Base-by-base conservation (phyloP, 495 filamentous ascomycete genomes). In the Lindgomyces ingoldianus region DNA sequence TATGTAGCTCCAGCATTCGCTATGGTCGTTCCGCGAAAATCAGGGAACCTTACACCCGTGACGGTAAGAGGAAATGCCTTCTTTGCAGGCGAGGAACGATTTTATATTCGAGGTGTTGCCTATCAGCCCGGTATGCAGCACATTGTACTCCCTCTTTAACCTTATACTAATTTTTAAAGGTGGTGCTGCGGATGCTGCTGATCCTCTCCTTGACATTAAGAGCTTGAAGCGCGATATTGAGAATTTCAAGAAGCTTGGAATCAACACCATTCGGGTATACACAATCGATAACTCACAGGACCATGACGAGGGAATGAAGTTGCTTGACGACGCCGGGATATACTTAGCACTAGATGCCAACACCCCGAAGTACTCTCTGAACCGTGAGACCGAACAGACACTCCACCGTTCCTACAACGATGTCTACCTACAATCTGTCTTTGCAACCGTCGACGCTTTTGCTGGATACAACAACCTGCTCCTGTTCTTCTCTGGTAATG, bases 401-500 rank as follows among this genome's bases (percentile, higher is more conserved):
- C 52, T 57, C 25, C 58, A 63, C 58, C 74, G 76, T 2, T 96
- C 93, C 8, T 98, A 98, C 86, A 98, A 96, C 74, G 83, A 86
- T 52, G 84, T 85, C 49, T 98, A 98, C 73, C 84, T 96, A 22
- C 92, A 96, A 78, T 91, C 87, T 75, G 80, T 96, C 71, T 98
- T 96, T 74, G 89, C 93, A 12, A 96, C 93, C 58, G 84, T 96
- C 62, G 93, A 96, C 73, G 87, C 82, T 59, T 96, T 98, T 70
- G 81, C 83, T 71, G 85, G 88, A 66, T 98, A 96, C 77, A 77
- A 80, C 79, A 98, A 98, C 81, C 91, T 89, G 10, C 80, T 96
- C 46, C 89, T 89, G 54, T 96, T 96, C 86, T 96, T 96, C 82
- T 94, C 92, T 25, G 93, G 91, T 42, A 96, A 98, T 74, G 93